Base-by-base conservation (phyloP, 228 moss, liverwort and hornwort genomes). In the Sphagnum fallax region DNA sequence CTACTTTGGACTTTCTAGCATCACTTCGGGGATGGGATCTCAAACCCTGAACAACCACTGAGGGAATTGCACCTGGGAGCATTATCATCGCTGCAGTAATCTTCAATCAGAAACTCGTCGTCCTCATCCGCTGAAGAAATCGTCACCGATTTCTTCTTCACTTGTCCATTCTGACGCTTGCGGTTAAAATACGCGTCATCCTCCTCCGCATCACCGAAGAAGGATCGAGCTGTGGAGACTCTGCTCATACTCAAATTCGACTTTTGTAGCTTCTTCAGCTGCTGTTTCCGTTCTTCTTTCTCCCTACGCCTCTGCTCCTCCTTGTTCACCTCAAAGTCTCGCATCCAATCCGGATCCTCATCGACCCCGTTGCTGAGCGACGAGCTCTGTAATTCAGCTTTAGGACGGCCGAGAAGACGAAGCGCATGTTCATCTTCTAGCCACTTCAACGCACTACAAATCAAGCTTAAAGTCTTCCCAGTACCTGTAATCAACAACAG, bases 331-430 rank as follows among this genome's bases (percentile, higher is more conserved):
- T 87, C 87, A 67, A 90, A 98, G 69, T 87, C 80, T 55, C 88
- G 76, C 91, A 98, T 93, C 97, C 97, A 98, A 64, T 91, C 91
- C 4, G 97, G 97, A 68, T 98, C 91, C 16, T 84, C 88, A 48
- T 83, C 91, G 58, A 32, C 32, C 75, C 82, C 57, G 80, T 73
- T 4, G 51, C 16, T 49, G 65, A 60, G 62, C 65, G n/a, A 52
- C 51, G 61, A 60, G 60, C 65, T 62, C 50, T 65, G 74, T 16
- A 68, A 51, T 11, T 80, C 78, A 67, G 60, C 57, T 64, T 75
- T 83, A 32, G 78, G 72, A 60, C 75, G 72, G 58, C 74, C 76
- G 59, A 80, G 70, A 62, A 87, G 68, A 66, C 87, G 83, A 67
- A 74, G 80, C 15, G 83, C 73, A 61, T 98, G 97, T 68, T 90